Evolutionary conservation across 208 protist species (phyloP).

Genomic region (Crithidia mellificae): DNA sequence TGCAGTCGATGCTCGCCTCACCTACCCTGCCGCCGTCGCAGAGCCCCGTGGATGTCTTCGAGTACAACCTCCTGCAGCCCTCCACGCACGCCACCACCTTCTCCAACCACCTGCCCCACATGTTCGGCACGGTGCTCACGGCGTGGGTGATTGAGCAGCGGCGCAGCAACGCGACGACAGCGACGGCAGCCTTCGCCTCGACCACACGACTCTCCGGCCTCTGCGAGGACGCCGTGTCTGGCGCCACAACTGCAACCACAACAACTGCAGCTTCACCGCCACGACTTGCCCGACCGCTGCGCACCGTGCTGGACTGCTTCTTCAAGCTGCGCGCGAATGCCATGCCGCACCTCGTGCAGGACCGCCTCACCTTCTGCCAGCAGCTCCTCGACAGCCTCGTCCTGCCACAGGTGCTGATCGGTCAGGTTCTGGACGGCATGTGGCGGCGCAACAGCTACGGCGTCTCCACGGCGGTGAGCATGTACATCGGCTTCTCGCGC

Average conservation of each 20-base stretch:
- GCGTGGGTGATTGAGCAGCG: slow-evolving; percentile 45
- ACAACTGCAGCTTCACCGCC: background rate
- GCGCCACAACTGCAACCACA: too few relatives aligned
- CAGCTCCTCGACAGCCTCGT: slow-evolving; percentile 66
- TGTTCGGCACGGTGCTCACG: slow-evolving; percentile 44
- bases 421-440: slow-evolving; percentile 54
- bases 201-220: slow-evolving; percentile 20
- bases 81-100: slow-evolving; percentile 42
- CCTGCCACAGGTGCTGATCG: slow-evolving; percentile 74
- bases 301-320: slow-evolving; percentile 33
- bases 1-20: background rate
- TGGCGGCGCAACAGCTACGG: slow-evolving; percentile 61
- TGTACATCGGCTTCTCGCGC: slow-evolving; percentile 38
- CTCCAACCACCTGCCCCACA: slow-evolving; percentile 45
- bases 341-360: slow-evolving; percentile 14
- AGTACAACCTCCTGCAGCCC: slow-evolving; percentile 45
- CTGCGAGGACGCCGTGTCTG: background rate
- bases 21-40: slow-evolving; percentile 12
- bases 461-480: slow-evolving; percentile 26
- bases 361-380: slow-evolving; percentile 28
- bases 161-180: background rate
- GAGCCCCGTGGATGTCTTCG: slow-evolving; percentile 27
- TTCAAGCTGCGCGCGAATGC: slow-evolving; percentile 17
- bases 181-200: background rate
- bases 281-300: slow-evolving; percentile 19